These are phyloP conservation scores for Mallotus repandus DNA, from an alignment of 441 rosid genomes.

Conservation along the genomic window DNA sequence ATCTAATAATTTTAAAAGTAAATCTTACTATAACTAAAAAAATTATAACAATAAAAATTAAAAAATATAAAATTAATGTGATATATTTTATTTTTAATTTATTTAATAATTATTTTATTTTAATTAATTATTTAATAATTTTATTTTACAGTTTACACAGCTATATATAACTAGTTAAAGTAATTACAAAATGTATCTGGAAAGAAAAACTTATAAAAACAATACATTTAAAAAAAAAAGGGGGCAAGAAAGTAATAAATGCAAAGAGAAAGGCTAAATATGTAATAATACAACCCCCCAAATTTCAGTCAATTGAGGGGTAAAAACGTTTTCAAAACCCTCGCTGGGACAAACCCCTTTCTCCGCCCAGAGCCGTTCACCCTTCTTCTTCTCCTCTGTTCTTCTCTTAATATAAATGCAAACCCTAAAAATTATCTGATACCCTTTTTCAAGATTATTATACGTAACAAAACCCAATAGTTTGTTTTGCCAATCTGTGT, in stretches of 20 bases:
- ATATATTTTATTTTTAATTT: no score
- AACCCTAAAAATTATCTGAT: constrained; percentile 37
- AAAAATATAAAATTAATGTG: no score
- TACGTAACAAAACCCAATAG: neutral
- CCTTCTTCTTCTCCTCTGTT: neutral
- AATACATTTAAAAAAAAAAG: neutral
- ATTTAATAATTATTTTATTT: no score
- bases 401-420: constrained; percentile 21
- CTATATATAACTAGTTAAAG: no score
- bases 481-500: neutral
- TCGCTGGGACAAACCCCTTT: constrained; percentile 14
- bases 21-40: no score
- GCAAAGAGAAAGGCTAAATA: constrained; percentile 19
- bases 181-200: no score
- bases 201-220: no score
- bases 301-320: neutral
- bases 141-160: no score
- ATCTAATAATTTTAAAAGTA: no score
- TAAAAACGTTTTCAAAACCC: constrained; percentile 39
- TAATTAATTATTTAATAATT: no score
- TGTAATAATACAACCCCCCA: neutral
- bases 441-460: neutral
- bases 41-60: no score
- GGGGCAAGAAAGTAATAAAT: neutral
- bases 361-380: constrained; percentile 25